Evolutionary conservation across 2,329 filamentous ascomycete genomes (phyloP), one percentile per base, ranked within the genome.

Genomic region (Verticillium isaacii): DNA sequence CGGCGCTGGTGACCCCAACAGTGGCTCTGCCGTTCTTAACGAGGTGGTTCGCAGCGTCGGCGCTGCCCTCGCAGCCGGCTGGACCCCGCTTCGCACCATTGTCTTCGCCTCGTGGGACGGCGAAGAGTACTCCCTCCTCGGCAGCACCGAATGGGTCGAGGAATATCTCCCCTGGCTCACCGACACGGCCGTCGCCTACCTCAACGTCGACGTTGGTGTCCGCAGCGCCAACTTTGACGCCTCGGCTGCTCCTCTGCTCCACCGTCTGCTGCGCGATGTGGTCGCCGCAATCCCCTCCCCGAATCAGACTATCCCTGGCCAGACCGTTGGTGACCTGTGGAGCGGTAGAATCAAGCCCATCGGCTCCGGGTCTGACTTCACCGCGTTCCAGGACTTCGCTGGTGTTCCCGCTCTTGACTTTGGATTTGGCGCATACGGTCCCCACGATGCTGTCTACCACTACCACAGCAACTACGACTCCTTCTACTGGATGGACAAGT

Each of bases 391-490:
- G 69, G 88, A 92, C 72, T 87, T 83, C 67, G 87, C 86, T 1
- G 89, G 89, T 55, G 79, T 92, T 50, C 82, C 89, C 8, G 86
- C 82, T 64, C 71, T 90, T 15, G 86, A 91, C 69, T 80, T 91
- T 58, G 82, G 84, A 32, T 91, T 90, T 69, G 73, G 72, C 17
- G 71, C 67, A 8, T 74, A 74, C 29, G 62, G 67, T 0, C 58
- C 58, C 6, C 71, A 75, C 1, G 80, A 82, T 54, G 77, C 88
- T 0, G 81, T 91, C 3, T 92, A 92, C 71, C 89, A 92, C 69
- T 97, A 97, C 74, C 93, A 97, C 77, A 89, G 88, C 73, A 96
- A 97, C 78, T 96, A 96, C 74, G 93, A 96, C 73, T 92, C 88
- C 69, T 95, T 93, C 74, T 81, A 89, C 74, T 97, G 93, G 93